These are phyloP conservation scores for Sporothrix pseudoabietina DNA, from an alignment of 2,329 filamentous ascomycete genomes.

Conservation along the genomic window DNA sequence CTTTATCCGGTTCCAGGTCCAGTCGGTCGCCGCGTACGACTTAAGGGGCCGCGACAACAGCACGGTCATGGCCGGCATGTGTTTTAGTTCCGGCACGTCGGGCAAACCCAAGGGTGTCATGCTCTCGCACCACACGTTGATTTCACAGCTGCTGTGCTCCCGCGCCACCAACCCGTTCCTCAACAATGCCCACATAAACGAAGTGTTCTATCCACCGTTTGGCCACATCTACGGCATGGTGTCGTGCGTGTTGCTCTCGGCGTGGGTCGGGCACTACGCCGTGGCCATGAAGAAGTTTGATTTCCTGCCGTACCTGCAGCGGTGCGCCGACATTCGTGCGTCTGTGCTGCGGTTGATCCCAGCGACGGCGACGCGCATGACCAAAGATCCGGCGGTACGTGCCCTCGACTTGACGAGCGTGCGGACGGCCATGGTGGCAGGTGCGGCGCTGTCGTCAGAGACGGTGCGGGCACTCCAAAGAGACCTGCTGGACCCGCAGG, in stretches of 20 bases:
- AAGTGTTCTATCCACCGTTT: conserved; percentile 47
- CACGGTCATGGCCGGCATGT: conserved; percentile 36
- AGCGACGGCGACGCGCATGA: conserved; percentile 71
- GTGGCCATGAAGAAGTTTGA: conserved; percentile 77
- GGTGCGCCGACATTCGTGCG: conserved; percentile 68
- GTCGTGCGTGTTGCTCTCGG: conserved; percentile 47
- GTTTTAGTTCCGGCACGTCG: conserved; percentile 55
- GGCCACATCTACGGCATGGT: conserved; percentile 53
- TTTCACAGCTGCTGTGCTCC: conserved; percentile 42
- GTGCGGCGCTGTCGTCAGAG: conserved; percentile 65
- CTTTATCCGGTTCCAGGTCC: conserved; percentile 27
- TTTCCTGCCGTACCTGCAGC: conserved; percentile 69
- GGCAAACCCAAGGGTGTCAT: conserved; percentile 52
- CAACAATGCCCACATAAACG: conserved; percentile 36
- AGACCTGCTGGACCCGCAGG: conserved; percentile 55
- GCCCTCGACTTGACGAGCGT: conserved; percentile 71
- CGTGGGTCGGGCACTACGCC: conserved; percentile 47
- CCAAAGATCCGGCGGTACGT: conserved; percentile 68
- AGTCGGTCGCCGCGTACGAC: conserved; percentile 15
- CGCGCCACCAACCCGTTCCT: conserved; percentile 42
- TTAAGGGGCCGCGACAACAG: conserved; percentile 23
- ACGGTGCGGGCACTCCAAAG: conserved; percentile 54
- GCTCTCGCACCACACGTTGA: conserved; percentile 50
- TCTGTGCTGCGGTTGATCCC: conserved; percentile 69
- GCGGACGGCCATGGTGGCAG: conserved; percentile 61